These are phyloP conservation scores for Xerocomus minutiporus DNA, from an alignment of 1,284 basidiomycete species.

Conservation along the genomic window DNA sequence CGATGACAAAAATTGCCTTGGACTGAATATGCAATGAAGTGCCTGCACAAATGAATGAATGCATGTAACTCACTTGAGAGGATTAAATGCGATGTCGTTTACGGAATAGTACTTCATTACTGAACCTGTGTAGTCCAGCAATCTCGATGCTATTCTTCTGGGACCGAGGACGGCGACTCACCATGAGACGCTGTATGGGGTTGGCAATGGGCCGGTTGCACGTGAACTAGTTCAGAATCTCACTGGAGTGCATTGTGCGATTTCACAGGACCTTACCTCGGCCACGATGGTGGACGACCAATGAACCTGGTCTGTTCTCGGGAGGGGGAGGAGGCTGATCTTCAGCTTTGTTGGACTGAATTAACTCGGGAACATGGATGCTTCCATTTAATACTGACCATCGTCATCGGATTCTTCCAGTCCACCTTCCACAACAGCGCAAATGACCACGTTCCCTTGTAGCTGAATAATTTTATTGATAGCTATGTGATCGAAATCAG, in stretches of 20 bases:
- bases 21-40: conserved; percentile 15
- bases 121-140: conserved; percentile 12
- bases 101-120: conserved; percentile 31
- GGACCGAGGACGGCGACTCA: conserved; percentile 5
- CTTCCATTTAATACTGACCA: conserved; percentile 13
- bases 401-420: conserved; percentile 33
- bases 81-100: conserved; percentile 34
- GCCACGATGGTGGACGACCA: conserved; percentile 34
- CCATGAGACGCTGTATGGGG: conserved; percentile 17
- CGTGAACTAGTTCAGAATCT: conserved; percentile 18
- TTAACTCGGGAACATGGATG: not conserved
- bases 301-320: conserved; percentile 39
- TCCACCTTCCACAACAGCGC: conserved; percentile 37
- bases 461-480: conserved; percentile 42
- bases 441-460: conserved; percentile 33
- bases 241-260: not conserved
- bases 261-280: conserved; percentile 15
- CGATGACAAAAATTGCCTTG: conserved; percentile 30
- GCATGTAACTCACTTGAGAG: conserved; percentile 25
- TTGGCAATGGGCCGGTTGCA: conserved; percentile 22
- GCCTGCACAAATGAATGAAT: not conserved
- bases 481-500: conserved; percentile 27
- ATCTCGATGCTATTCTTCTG: not conserved
- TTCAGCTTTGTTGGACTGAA: not conserved
- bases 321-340: conserved; percentile 27